Evolutionary conservation across 1,139 yeast genomes (phyloP), one percentile per base, ranked within the genome.

Genomic region (Magnusiomyces suaveolens): DNA sequence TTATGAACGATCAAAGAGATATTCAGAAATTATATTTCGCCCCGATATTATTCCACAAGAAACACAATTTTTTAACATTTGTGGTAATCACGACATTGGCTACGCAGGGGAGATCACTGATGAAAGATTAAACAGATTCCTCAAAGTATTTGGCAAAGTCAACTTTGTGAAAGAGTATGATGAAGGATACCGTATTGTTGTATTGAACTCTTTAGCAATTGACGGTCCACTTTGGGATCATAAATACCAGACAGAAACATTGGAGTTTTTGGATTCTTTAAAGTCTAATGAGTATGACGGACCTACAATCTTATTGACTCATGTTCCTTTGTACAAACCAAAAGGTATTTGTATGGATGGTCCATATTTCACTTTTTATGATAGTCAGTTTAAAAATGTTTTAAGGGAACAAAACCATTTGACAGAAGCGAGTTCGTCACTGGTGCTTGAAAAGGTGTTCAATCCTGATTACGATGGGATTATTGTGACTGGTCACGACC

Each of bases 11-110:
- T 87, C 92, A 0, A 75, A 75, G 58, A 73, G 97, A 59, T 89
- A 80, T 65, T 79, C 81, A 54, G 80, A 52, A 14, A 61, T 69
- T 3, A 67, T 70, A 18, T 69, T 69, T 54, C 54, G 54, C 14
- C 57, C 47, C 38, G 52, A 50, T 6, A 2, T 44, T 50, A 56
- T 59, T 62, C 70, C 69, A 2, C 67, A 69, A 36, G 75, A 70
- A 41, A 86, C 88, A 0, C 70, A 84, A 49, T 80, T 89, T 64
- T 77, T 88, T 57, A 90, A 92, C 65, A 74, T 92, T 46, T 84
- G 96, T 0, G 98, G 98, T 1, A 94, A 92, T 66, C 98, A 92
- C 67, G 98, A 92, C 67, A 82, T 92, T 56, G 98, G 98, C 0
- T 92, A 92, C 66, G 82, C 88, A 54, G 97, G 97, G 0, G 98